Base-by-base conservation (phyloP, 2,329 filamentous ascomycete genomes). In the Colletotrichum echinochloae region DNA sequence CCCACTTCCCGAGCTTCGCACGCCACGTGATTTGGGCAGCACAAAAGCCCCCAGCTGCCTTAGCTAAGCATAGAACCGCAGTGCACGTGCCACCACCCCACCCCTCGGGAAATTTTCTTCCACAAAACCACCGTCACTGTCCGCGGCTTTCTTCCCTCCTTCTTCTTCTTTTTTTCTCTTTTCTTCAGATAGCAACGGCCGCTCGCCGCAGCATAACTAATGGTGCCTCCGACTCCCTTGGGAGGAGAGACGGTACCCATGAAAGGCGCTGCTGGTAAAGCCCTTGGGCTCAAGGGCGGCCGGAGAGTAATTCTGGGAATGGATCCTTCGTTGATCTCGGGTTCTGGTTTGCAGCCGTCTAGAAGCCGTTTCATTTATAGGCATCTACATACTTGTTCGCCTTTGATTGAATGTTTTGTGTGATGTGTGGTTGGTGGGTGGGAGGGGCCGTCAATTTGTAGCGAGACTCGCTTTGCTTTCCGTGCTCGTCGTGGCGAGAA, bases 1-100 rank as follows among this genome's bases (percentile, higher is more conserved):
- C 41, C 41, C 72, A 79, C 81, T 83, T 82, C 78, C 73, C 81
- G 79, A 83, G 79, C 78, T 69, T 39, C 35, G 11, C 1, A 39
- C 37, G 14, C 62, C 68, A 71, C 68, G 68, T 70, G 63, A 70
- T 46, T 23, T 23, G 3, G 6, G 51, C 12, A 20, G 20, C 28
- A 57, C 52, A 48, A 1, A 26, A 30, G 16, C n/a, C n/a, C n/a
- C n/a, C n/a, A n/a, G 28, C n/a, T 35, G 30, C 30, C 16, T 66
- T 66, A 56, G 23, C 23, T 70, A 55, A 70, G 64, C 67, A 61
- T 0, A 0, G 1, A 0, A 37, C 28, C 12, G 3, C 0, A 0
- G 4, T 18, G 72, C 72, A 73, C 72, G n/a, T 71, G 14, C 70
- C n/a, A n/a, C n/a, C n/a, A n/a, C n/a, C n/a, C n/a, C n/a, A n/a